phyloP scores from a whole-genome alignment of 208 protist species.

The Leishmania martiniquensis region DNA sequence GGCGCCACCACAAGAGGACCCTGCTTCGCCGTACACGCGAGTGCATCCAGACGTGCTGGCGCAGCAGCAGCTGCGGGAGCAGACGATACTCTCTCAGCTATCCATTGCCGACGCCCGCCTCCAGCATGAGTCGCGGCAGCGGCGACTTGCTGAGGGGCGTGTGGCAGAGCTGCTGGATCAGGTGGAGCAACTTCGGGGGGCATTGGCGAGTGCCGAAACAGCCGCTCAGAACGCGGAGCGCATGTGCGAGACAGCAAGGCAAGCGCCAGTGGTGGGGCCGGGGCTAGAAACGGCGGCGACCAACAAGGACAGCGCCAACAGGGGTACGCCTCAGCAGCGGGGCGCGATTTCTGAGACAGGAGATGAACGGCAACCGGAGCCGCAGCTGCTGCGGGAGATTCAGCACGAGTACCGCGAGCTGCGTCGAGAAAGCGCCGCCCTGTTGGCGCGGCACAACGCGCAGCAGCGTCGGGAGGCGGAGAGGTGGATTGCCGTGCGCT shows the following conservation, averaged over 20 bases:
- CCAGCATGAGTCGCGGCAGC: conserved; percentile 12
- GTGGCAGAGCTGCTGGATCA: conserved; percentile 8
- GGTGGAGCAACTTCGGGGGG: conserved; percentile 5
- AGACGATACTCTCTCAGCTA: conserved; percentile 20
- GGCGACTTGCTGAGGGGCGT: conserved; percentile 10
- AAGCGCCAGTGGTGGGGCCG: background rate
- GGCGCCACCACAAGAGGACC: too few species aligned
- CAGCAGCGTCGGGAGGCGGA: background rate
- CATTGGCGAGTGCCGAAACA: background rate
- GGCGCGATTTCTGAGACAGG: background rate
- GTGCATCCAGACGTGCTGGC: conserved; percentile 18
- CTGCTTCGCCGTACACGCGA: background rate
- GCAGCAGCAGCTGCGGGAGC: conserved; percentile 28
- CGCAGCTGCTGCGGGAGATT: background rate
- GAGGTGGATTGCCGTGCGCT: conserved; percentile 14
- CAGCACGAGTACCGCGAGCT: conserved; percentile 1
- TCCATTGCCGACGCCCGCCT: conserved; percentile 4
- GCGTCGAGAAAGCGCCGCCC: background rate
- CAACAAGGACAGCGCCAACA: too few species aligned
- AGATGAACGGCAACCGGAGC: background rate
- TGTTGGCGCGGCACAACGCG: background rate
- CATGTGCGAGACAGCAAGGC: background rate
- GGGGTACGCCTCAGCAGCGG: background rate
- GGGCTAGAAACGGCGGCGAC: background rate
- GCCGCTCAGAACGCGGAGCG: background rate